phyloP scores from a whole-genome alignment of 2,329 filamentous ascomycete species.

The Chrysosporium queenslandicum region DNA sequence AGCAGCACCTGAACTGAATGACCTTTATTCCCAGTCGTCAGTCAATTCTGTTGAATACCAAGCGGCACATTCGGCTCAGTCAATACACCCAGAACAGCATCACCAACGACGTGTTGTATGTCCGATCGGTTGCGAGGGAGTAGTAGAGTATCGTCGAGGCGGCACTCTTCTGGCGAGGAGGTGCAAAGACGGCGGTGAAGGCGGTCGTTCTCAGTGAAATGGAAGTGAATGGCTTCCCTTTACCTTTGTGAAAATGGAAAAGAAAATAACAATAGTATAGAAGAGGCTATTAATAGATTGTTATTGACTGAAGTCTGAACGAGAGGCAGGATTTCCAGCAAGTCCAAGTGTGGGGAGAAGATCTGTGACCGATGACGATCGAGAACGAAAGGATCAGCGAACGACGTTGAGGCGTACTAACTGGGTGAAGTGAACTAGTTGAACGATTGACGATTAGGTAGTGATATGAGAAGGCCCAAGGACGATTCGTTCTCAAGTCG shows the following conservation, averaged over 20 bases:
- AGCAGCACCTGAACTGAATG: neutral
- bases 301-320: neutral
- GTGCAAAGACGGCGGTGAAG: neutral
- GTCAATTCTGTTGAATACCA: neutral
- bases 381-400: neutral
- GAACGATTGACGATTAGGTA: no score
- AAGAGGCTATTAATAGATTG: conserved; percentile 6
- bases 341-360: neutral
- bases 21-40: neutral
- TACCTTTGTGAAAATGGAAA: neutral
- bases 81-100: neutral
- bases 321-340: neutral
- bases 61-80: neutral
- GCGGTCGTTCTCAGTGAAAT: neutral
- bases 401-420: neutral
- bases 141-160: neutral
- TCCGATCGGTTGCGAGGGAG: neutral
- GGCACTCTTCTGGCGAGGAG: neutral
- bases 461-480: neutral
- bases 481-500: neutral
- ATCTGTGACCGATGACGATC: conserved; percentile 3
- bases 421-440: no score
- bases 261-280: neutral
- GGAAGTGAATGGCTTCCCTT: neutral
- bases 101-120: neutral